These are phyloP conservation scores for Salvia rosmarinus DNA, from an alignment of 257 asterid species.

Conservation along the genomic window DNA sequence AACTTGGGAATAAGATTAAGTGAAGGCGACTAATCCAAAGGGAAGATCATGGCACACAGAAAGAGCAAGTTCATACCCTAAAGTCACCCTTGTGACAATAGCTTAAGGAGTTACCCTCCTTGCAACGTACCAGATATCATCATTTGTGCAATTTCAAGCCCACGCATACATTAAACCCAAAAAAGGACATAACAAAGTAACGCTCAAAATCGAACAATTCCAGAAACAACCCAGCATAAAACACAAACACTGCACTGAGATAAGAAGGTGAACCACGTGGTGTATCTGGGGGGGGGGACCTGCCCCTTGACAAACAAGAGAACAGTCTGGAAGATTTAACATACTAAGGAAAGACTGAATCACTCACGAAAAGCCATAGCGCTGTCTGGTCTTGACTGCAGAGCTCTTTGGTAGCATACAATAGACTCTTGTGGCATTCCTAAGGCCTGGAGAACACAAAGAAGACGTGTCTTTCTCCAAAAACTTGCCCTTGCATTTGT, in stretches of 20 bases:
- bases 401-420: conserved; percentile 83
- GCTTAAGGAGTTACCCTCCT: neutral
- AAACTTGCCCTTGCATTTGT: conserved; percentile 52
- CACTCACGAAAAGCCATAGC: conserved; percentile 94
- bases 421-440: conserved; percentile 96
- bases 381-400: conserved; percentile 89
- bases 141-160: neutral
- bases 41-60: neutral
- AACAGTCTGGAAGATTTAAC: conserved; percentile 8
- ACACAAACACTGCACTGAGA: neutral
- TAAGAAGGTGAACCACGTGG: neutral
- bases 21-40: neutral
- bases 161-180: neutral
- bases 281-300: neutral
- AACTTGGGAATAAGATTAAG: neutral
- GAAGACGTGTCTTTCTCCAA: conserved; percentile 57
- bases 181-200: neutral
- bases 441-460: conserved; percentile 87
- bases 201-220: neutral
- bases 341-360: conserved; percentile 7
- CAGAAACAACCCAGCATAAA: neutral
- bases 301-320: neutral
- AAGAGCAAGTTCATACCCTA: neutral
- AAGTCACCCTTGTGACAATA: neutral
- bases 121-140: neutral